Base-by-base conservation (phyloP, 306 rosid species). In the Castanopsis chinensis region DNA sequence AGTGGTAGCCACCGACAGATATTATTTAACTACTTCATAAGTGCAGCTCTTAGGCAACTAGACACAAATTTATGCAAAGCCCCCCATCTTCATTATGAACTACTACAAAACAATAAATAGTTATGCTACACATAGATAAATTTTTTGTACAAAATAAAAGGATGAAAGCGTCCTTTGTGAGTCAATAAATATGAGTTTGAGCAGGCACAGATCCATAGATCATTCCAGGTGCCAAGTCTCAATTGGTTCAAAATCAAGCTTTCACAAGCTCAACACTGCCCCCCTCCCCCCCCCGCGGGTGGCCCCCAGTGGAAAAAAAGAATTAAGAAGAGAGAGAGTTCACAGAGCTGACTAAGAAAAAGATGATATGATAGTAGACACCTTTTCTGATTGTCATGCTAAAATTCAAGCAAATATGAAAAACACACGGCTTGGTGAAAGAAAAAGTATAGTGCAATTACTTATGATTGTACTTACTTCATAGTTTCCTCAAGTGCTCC, bases 401-500 rank as follows among this genome's bases (percentile, higher is more conserved):
- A 27, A 28, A 28, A 18, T 15, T 27, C 37, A 28, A 8, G 15
- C 12, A 5, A 14, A 63, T 3, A 63, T 6, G 4, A 27, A 27
- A 14, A 28, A 25, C 9, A 4, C 8, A 61, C 1, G 3, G 11
- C 41, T 63, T 28, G 9, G 8, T 28, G 20, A 60, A 59, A 59
- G 19, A 63, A 27, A 27, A 59, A 27, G 69, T 14, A 63, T n/a
- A 28, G 41, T 15, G n/a, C 41, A 27, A 63, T 21, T 10, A 60
- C 25, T 27, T 59, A 41, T 41, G 43, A 65, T 75, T 65, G 61
- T 71, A 87, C 97, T 84, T 88, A 94, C 98, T 84, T 85, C 90
- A 94, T 78, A 28, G 92, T 89, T 84, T 94, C 99, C 43, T 91
- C 92, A 71, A 94, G 93, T 18, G 99, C 97, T 56, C 86, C 85